Base-by-base conservation (phyloP, 192 early-diverging fungal species). In the Coemansia umbellata region DNA sequence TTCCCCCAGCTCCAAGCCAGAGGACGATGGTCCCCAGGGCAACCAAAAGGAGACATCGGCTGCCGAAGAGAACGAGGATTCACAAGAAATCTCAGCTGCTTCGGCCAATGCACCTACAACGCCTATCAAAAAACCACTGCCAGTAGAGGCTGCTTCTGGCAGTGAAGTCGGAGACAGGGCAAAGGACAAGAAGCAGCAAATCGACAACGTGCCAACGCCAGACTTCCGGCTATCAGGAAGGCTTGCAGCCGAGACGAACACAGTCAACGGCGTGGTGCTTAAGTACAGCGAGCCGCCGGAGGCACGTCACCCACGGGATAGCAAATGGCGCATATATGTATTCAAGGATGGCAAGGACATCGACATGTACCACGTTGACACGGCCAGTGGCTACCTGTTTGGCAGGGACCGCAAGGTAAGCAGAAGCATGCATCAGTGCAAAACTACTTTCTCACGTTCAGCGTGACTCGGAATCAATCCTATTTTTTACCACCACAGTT, bases 211-310 rank as follows among this genome's bases (percentile, higher is more conserved):
- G 17, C 41, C 45, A 1, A 58, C 81, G 48, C 92, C 94, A 5
- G 90, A 95, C 50, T 95, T 87, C 76, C 82, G 81, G 13, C 70
- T 88, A 17, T 95, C 93, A 11, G 94, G 95, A 22, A 84, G 86
- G 50, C 73, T 98, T 26, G 90, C 87, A 2, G 88, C 88, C 8
- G 95, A 98, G 39, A 83, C 85, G 19, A 94, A 95, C 64, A 91
- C 86, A 0, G 82, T 82, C 41, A 93, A 91, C 37, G 95, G 95
- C 22, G 85, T 91, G 1, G 70, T 87, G 31, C 65, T 98, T 18
- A 96, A 98, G 65, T 95, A 95, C 64, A 86, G 81, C 44, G 95
- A 98, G 63, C 95, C 95, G 0, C 69, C 85, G 0, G 95, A 98
- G 63, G 91, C 94, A 0, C 77, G 90, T 21, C 87, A 84, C 43